These are phyloP conservation scores for Erodium trifolium DNA, from an alignment of 441 rosid species.

Conservation along the genomic window DNA sequence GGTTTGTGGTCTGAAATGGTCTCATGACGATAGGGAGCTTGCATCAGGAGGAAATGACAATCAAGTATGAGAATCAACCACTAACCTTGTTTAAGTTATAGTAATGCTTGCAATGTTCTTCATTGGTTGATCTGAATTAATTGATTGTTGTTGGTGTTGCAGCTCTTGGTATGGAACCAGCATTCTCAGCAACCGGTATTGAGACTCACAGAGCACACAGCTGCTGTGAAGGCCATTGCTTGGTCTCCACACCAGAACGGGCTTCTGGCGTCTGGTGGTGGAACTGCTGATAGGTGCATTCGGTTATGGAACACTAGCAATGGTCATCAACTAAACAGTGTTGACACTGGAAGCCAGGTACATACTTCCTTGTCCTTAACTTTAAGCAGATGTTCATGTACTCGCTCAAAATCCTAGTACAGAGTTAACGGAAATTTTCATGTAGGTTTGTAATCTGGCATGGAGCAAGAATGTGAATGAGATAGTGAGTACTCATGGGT, in stretches of 20 bases:
- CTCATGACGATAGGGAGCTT: slow-evolving; percentile 91
- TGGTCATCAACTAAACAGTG: slow-evolving; percentile 73
- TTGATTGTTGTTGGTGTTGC: slow-evolving; percentile 17
- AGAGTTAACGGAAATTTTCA: neutral
- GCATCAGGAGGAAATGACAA: slow-evolving; percentile 99
- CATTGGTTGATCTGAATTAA: neutral
- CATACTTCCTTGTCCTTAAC: slow-evolving; percentile 5
- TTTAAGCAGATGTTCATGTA: neutral
- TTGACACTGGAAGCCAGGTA: slow-evolving; percentile 96
- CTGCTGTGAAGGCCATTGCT: slow-evolving; percentile 93
- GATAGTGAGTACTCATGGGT: slow-evolving; percentile 92
- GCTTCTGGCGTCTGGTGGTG: slow-evolving; percentile 96
- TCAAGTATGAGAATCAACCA: slow-evolving; percentile 38
- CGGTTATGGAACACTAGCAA: slow-evolving; percentile 94
- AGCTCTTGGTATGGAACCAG: slow-evolving; percentile 94
- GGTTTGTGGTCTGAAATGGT: slow-evolving; percentile 96
- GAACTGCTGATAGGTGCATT: slow-evolving; percentile 94
- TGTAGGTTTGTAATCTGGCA: slow-evolving; percentile 80
- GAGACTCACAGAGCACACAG: slow-evolving; percentile 85
- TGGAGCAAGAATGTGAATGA: slow-evolving; percentile 99
- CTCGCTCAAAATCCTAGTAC: neutral
- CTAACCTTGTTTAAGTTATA: neutral
- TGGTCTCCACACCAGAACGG: slow-evolving; percentile 97
- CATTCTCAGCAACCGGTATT: slow-evolving; percentile 75
- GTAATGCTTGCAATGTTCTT: no score